Evolutionary conservation across 139 green algal species (phyloP), one percentile per base, ranked within the genome.

Genomic region (Tetraselmis striata): DNA sequence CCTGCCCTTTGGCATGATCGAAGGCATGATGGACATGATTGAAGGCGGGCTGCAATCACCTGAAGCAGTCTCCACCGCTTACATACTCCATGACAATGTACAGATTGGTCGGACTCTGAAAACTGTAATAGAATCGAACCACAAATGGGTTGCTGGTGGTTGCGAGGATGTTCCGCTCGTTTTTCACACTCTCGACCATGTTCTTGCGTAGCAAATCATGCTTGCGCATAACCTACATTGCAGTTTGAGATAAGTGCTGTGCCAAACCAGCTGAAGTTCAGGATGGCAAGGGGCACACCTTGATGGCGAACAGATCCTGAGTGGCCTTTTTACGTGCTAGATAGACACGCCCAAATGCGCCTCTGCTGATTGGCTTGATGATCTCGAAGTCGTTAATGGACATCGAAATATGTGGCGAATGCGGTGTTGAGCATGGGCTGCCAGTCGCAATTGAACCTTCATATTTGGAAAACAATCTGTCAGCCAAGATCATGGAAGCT

Each of bases 61-160:
- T 88, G 85, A 84, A 94, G 59, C 89, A 89, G 92, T 98, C 95
- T 0, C 95, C 95, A 0, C 96, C 96, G 76, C 91, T 93, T 23
- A 94, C 80, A 85, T 98, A 99, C 89, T 99, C 96, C 95, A 99
- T 99, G 24, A 99, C 96, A 45, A 99, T 94, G 89, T 98, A 99
- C 77, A 99, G 85, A 88, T 98, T 98, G 78, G 97, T 89, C 25
- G 86, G 85, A 23, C 26, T 59, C 75, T 84, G 80, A 74, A 84
- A 80, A 2, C 24, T 59, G 67, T 80, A 84, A 30, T 67, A 32
- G 29, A 81, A 82, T 2, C 75, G 59, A 59, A 85, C 85, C 28
- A 89, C 82, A 58, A 96, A 90, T 2, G 86, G 86, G 78, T 86
- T 92, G 32, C 79, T 75, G 11, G 83, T 84, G 2, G 59, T 91